Evolutionary conservation across 306 rosid species (phyloP).

Genomic region (Biancaea sappan): DNA sequence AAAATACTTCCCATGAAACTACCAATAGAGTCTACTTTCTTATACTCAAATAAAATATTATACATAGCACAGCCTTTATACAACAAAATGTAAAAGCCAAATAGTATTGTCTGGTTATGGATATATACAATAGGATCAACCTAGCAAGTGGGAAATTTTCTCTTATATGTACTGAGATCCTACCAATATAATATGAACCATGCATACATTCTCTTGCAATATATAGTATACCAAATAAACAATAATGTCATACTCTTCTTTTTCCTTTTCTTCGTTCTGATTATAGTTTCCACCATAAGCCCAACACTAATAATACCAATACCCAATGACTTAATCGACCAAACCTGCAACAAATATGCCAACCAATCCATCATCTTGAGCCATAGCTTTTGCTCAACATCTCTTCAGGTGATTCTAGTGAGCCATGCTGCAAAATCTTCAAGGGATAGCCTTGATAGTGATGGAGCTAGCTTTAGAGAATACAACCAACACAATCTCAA

Average conservation of each 20-base stretch:
- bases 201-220: no score
- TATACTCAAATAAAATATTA: neutral
- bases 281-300: neutral
- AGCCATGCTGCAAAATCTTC: conserved; percentile 52
- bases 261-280: neutral
- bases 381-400: conserved; percentile 42
- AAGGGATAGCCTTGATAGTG: conserved; percentile 54
- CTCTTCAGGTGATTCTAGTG: conserved; percentile 46
- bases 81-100: conserved; percentile 8
- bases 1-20: conserved; percentile 6
- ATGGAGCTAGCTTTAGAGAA: conserved; percentile 65
- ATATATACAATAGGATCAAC: no score
- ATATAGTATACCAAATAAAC: neutral
- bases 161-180: conserved; percentile 18
- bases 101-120: conserved; percentile 16
- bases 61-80: neutral
- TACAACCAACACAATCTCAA: conserved; percentile 38
- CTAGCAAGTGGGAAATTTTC: conserved; percentile 35
- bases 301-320: neutral
- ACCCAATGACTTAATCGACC: conserved; percentile 39
- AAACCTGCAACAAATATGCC: conserved; percentile 54
- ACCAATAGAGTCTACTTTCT: neutral
- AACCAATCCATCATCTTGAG: conserved; percentile 43
- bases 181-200: conserved; percentile 7
- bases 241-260: conserved; percentile 23